Conservation (phyloP, 805 yeast species). For the Ascoidea tarda region DNA sequence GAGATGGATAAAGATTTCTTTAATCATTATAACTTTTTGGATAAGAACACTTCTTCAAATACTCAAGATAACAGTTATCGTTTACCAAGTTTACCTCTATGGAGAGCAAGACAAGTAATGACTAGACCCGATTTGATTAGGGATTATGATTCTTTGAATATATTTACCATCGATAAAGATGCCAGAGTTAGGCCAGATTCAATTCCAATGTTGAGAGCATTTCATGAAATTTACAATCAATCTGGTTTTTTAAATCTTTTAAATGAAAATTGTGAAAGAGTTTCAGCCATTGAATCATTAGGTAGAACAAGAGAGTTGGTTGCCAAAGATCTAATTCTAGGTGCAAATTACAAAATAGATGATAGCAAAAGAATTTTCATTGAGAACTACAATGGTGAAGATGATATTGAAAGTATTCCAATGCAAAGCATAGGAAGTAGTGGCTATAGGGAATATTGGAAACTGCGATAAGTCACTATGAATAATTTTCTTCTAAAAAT, state of each 20-base stretch:
- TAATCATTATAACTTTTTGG: constrained; percentile 3
- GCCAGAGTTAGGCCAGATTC: constrained; percentile 69
- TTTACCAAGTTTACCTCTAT: constrained; percentile 62
- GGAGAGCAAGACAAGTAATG: constrained; percentile 80
- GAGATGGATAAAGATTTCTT: constrained; percentile 39
- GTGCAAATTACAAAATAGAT: constrained; percentile 27
- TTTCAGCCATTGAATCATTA: constrained; percentile 61
- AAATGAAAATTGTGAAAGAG: constrained; percentile 51
- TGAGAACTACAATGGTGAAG: constrained; percentile 13
- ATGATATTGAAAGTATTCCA: constrained; percentile 10
- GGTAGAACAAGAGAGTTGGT: constrained; percentile 68
- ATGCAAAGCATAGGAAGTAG: constrained; percentile 21
- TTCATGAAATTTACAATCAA: constrained; percentile 59
- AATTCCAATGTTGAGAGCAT: constrained; percentile 84
- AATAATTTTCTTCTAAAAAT: too few species aligned
- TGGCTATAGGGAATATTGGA: constrained; percentile 32
- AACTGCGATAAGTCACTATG: constrained; percentile 3
- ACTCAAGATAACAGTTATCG: constrained; percentile 25
- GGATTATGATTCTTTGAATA: constrained; percentile 56
- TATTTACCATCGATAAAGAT: constrained; percentile 65
- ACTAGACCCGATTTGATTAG: constrained; percentile 74
- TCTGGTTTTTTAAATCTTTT: constrained; percentile 59
- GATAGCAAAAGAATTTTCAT: constrained; percentile 7
- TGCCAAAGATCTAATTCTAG: constrained; percentile 49
- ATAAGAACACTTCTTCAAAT: constrained; percentile 13